These are phyloP conservation scores for Penicillium verrucosum DNA, from an alignment of 2,329 filamentous ascomycete species.

Conservation along the genomic window DNA sequence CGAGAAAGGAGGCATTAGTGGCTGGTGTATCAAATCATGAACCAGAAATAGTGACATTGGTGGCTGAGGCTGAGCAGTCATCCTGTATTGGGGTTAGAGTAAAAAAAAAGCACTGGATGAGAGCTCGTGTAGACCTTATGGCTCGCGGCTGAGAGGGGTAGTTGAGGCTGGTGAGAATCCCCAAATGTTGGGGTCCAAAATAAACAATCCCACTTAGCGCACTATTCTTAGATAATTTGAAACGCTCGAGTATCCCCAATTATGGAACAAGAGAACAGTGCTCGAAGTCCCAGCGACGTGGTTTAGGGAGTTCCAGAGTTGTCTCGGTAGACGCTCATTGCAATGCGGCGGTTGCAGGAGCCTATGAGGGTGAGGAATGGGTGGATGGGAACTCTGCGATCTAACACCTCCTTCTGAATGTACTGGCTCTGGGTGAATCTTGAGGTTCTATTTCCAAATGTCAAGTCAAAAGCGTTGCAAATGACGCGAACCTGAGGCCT, in stretches of 20 bases:
- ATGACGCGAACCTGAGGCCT: constrained; percentile 12
- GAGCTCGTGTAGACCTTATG: constrained; percentile 3
- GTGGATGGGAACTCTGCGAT: background rate
- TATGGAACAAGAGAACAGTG: constrained; percentile 6
- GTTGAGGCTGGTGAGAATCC: background rate
- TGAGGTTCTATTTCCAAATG: constrained; percentile 1
- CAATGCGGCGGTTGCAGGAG: constrained; percentile 12
- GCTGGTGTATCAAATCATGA: constrained; percentile 19
- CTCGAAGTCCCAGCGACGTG: background rate
- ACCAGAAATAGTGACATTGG: constrained; percentile 2
- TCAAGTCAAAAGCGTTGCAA: background rate
- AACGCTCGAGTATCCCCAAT: constrained; percentile 2
- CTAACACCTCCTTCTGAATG: background rate
- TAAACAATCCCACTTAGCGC: background rate
- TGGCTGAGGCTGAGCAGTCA: constrained; percentile 17
- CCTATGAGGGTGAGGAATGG: constrained; percentile 11
- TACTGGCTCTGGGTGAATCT: constrained; percentile 9
- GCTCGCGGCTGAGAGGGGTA: constrained; percentile 14
- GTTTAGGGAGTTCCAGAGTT: constrained; percentile 7
- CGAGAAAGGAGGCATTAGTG: constrained; percentile 5
- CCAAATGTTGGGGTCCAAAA: constrained; percentile 2
- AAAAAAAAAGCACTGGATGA: background rate
- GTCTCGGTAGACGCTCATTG: constrained; percentile 19
- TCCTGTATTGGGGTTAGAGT: background rate
- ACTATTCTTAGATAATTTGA: constrained; percentile 3